phyloP scores from a whole-genome alignment of 2,329 filamentous ascomycete species.

The Bipolaris oryzae region DNA sequence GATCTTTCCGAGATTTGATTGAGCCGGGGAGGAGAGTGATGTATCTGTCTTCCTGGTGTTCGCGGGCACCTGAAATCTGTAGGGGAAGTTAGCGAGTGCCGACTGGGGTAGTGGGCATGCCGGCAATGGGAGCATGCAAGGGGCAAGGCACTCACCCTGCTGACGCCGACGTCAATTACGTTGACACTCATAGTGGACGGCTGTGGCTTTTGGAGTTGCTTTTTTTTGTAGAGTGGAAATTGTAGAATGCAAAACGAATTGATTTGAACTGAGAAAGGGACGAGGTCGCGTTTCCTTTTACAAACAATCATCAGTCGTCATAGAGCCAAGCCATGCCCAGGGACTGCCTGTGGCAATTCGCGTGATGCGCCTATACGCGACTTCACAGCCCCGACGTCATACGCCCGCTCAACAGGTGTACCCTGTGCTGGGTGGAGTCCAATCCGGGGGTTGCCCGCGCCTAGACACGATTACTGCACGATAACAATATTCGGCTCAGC shows the following conservation, averaged over 20 bases:
- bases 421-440: constrained; percentile 8
- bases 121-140: constrained; percentile 2
- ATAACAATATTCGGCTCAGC: constrained; percentile 9
- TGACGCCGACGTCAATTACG: constrained; percentile 25
- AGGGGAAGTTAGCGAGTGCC: constrained; percentile 22
- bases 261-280: neutral
- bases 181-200: constrained; percentile 17
- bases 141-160: constrained; percentile 16
- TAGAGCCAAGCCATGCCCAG: constrained; percentile 21
- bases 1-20: constrained; percentile 29
- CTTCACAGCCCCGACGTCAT: constrained; percentile 29
- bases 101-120: constrained; percentile 7
- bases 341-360: constrained; percentile 10
- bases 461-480: neutral
- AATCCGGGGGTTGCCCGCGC: constrained; percentile 7
- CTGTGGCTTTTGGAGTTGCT: constrained; percentile 2
- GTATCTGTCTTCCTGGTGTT: constrained; percentile 33
- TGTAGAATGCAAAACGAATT: neutral
- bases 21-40: constrained; percentile 23
- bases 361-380: constrained; percentile 14
- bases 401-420: neutral
- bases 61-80: constrained; percentile 30
- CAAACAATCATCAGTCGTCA: constrained; percentile 8
- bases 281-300: constrained; percentile 5
- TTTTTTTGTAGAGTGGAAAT: neutral